Percentiles rank a stretch among this genome's conserved stretches.
Evolutionary conservation across 179 eudicot genomes (phyloP).

Genomic region (Gypsophila paniculata): DNA sequence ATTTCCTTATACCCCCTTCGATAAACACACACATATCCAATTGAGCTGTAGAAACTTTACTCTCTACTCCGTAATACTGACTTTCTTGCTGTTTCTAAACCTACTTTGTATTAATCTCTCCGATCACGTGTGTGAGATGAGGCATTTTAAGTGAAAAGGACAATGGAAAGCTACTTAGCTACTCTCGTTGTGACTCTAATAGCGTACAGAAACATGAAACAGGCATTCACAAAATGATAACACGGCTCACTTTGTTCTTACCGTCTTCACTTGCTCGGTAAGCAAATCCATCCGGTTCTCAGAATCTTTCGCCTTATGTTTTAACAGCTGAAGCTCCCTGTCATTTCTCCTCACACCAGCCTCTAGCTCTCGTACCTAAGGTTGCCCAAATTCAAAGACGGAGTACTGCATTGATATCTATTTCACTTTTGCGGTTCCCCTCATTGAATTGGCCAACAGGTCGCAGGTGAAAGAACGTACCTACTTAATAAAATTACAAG

Average conservation of each 20-base stretch:
- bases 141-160: too few species aligned
- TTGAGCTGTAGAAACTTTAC: neutral
- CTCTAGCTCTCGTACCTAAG: slow-evolving; percentile 64
- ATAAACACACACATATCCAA: neutral
- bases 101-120: neutral
- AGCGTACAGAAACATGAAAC: neutral
- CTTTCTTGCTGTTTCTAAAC: neutral
- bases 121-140: neutral
- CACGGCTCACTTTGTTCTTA: slow-evolving; percentile 26
- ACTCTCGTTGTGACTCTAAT: neutral
- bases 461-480: slow-evolving; percentile 15
- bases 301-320: slow-evolving; percentile 54
- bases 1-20: neutral
- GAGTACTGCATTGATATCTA: slow-evolving; percentile 16
- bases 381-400: slow-evolving; percentile 27
- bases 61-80: neutral
- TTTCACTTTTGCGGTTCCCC: slow-evolving; percentile 10
- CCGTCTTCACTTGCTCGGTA: slow-evolving; percentile 54
- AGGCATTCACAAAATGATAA: neutral
- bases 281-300: slow-evolving; percentile 39
- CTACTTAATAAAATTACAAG: slow-evolving; percentile 1
- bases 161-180: too few species aligned
- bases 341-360: slow-evolving; percentile 55
- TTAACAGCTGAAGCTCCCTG: slow-evolving; percentile 45
- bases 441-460: slow-evolving; percentile 18